These are phyloP conservation scores for Penicillium palitans DNA, from an alignment of 2,329 filamentous ascomycete species.

Conservation along the genomic window DNA sequence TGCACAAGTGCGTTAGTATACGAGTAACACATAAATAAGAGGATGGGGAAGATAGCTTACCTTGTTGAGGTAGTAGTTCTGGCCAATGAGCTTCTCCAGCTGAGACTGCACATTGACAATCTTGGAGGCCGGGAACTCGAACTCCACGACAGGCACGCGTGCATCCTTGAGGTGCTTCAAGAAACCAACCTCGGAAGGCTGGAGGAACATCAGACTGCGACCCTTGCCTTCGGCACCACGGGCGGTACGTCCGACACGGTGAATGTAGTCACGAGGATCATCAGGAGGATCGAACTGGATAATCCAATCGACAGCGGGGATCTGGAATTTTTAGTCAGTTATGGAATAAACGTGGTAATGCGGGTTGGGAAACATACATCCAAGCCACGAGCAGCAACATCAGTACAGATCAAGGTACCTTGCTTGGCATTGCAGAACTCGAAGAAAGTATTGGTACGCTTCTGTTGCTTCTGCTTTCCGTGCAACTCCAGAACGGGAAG, in stretches of 20 bases:
- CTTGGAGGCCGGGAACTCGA: conserved; percentile 90
- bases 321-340: conserved; percentile 38
- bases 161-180: conserved; percentile 87
- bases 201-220: conserved; percentile 86
- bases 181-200: conserved; percentile 90
- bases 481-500: conserved; percentile 82
- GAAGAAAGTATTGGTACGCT: conserved; percentile 98
- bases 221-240: conserved; percentile 81
- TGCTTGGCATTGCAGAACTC: conserved; percentile 86
- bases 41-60: conserved; percentile 37
- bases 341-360: neutral
- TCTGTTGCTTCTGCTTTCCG: conserved; percentile 98
- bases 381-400: conserved; percentile 90
- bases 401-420: conserved; percentile 91
- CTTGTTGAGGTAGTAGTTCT: conserved; percentile 98
- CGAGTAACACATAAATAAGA: neutral
- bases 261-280: conserved; percentile 87
- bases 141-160: conserved; percentile 90
- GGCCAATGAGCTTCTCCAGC: conserved; percentile 87
- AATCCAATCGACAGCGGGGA: conserved; percentile 94
- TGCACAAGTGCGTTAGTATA: conserved; percentile 28
- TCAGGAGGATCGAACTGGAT: conserved; percentile 94
- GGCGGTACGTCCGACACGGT: conserved; percentile 93
- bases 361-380: conserved; percentile 51
- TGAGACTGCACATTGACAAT: conserved; percentile 88